Evolutionary conservation across 371 early-diverging fungal genomes (phyloP), one percentile per base, ranked within the genome.

Genomic region (Mucor mucedo): DNA sequence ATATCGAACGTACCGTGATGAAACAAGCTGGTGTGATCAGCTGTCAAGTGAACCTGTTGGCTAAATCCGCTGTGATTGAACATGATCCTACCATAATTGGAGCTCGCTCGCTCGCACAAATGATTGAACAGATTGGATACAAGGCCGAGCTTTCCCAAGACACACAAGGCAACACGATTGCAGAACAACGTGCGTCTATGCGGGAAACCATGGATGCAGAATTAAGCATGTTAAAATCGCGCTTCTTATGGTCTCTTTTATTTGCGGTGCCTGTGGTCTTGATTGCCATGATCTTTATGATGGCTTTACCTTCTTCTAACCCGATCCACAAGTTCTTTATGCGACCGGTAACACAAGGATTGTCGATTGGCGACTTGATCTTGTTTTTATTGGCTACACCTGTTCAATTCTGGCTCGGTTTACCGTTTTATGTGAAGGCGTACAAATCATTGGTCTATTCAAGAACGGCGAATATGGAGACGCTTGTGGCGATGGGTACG

Each of bases 391-490:
- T 88, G 35, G 79, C 86, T 1, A 87, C 85, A 1, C 87, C 84
- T 0, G 83, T 86, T 2, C 87, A 85, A 57, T 85, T 84, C 67
- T 79, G 82, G 78, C 65, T 87, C 5, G 86, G 84, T 1, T 54
- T 61, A 44, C 81, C 83, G 6, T 87, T 85, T 63, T 89, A 83
- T 60, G 56, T 47, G 5, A 84, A 83, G 44, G 83, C 87, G 0
- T 84, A 83, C 49, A 75, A 73, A 13, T 84, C 89, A 5, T 54
- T 88, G 1, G 71, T 78, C 1, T 85, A 86, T 69, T 65, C 87
- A 7, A 82, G 68, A n/a, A 82, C 82, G 3, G 87, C 88, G 49
- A 88, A 87, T 55, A 90, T 90, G 91, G 89, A 90, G 61, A 86
- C 86, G 0, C 54, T 90, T 16, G 84, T 90, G 3, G 80, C 87